These are phyloP conservation scores for Colletotrichum theobromicola DNA, from an alignment of 2,329 filamentous ascomycete genomes.

Conservation along the genomic window DNA sequence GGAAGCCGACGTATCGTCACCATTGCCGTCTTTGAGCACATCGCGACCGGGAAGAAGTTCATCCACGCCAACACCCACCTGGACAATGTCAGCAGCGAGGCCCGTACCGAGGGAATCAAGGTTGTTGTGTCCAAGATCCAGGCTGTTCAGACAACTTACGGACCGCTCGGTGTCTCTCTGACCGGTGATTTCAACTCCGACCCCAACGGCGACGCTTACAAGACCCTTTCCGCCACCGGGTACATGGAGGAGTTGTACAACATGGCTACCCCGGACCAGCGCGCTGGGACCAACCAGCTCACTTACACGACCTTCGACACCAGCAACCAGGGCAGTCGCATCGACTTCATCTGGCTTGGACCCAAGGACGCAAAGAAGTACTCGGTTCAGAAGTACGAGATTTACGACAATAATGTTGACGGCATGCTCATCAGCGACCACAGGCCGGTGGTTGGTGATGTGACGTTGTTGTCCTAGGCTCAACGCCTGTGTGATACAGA, in stretches of 20 bases:
- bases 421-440: slow-evolving; percentile 69
- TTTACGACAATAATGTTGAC: slow-evolving; percentile 56
- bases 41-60: slow-evolving; percentile 38
- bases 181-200: slow-evolving; percentile 59
- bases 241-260: slow-evolving; percentile 42
- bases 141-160: slow-evolving; percentile 19
- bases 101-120: slow-evolving; percentile 48
- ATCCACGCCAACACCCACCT: slow-evolving; percentile 58
- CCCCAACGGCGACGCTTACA: slow-evolving; percentile 35
- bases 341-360: slow-evolving; percentile 70
- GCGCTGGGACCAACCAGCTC: slow-evolving; percentile 34
- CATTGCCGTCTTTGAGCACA: slow-evolving; percentile 50
- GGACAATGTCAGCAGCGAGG: slow-evolving; percentile 49
- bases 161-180: slow-evolving; percentile 43
- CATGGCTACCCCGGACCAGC: slow-evolving; percentile 23
- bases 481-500: not conserved
- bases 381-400: slow-evolving; percentile 56
- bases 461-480: slow-evolving; percentile 29
- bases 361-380: slow-evolving; percentile 35
- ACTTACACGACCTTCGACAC: slow-evolving; percentile 69
- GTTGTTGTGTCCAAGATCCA: slow-evolving; percentile 44
- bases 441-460: slow-evolving; percentile 68
- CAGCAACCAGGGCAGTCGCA: slow-evolving; percentile 52
- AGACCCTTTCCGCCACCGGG: slow-evolving; percentile 27
- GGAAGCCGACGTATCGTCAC: slow-evolving; percentile 51